Evolutionary conservation across 345 rosid species (phyloP), one percentile per base, ranked within the genome.

Genomic region (Populus davidiana): DNA sequence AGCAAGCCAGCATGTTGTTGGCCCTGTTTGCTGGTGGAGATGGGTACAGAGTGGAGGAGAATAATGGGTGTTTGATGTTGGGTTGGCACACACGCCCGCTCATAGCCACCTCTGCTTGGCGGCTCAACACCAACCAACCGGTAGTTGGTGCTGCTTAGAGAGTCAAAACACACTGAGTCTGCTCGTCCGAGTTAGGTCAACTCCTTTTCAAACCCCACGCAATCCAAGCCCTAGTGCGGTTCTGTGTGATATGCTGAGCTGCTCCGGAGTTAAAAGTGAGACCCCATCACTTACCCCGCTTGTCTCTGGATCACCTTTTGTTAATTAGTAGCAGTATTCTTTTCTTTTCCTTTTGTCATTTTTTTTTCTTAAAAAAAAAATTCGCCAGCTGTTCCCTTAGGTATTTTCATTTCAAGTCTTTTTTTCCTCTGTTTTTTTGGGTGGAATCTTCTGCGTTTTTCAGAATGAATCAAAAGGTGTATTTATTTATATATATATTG

Each of bases 61-160:
- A 80, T 31, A 79, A 76, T 18, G 96, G 97, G 4, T 89, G 94
- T 80, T 62, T 93, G 76, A 91, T 88, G 88, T 80, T 93, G 78
- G 96, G 94, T n/a, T 93, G 96, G 96, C 91, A 93, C 18, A 93
- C 92, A 2, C 88, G 94, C 3, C 93, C 94, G 20, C 90, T 93
- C 38, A 86, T 93, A 5, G 88, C 94, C 71, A 88, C 96, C 66
- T 91, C 96, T 5, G 94, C 94, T 17, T 93, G 98, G 98, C 61
- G 72, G 73, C 61, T 65, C 23, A 39, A n/a, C 27, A 44, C 31
- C 39, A 64, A 66, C 27, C 36, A 11, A 20, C 21, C 2, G 6
- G 49, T 9, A 2, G 63, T 6, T 23, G 64, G 29, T 23, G 16
- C 29, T 9, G 64, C 64, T 23, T 9, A 23, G 25, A 9, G 29